Evolutionary conservation across 371 early-diverging fungal species (phyloP), one percentile per base, ranked within the genome.

Genomic region (Blakeslea trispora): DNA sequence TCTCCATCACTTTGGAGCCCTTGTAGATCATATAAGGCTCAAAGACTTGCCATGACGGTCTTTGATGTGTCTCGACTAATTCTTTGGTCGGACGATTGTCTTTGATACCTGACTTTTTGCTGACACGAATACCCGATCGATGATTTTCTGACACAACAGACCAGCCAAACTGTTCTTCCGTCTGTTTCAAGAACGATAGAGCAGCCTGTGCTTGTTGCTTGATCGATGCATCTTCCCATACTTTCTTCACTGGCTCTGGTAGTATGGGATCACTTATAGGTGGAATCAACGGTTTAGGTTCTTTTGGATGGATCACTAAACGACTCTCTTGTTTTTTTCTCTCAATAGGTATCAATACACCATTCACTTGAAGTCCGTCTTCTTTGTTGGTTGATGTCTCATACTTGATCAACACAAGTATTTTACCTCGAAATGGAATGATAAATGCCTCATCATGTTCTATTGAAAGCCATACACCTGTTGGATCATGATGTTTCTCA

Each of bases 1-100:
- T 69, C 46, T 84, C 84, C 37, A 84, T 81, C 11, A 84, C 81
- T 45, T 81, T 82, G 21, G 79, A 68, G 0, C 77, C 83, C 31
- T 79, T 76, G 53, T 80, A 72, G 13, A 81, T 64, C 49, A 77
- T 69, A 5, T 75, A 78, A n/a, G 80, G 79, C 2, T 82, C 80
- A 11, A 77, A 74, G 0, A 84, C 76, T 5, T 72, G 66, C 2
- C 70, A 39, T 10, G 8, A 46, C 1, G 35, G 3, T 35, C 34
- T 45, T 6, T 43, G 19, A 1, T 18, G 14, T 21, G 51, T 46
- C 22, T 17, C 42, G n/a, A 17, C 41, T 13, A 21, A 15, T 40
- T n/a, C n/a, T n/a, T n/a, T n/a, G n/a, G 41, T 19, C 5, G 3
- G 13, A 15, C 4, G 22, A 5, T 43, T 59, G n/a, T 19, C 44